Conservation (phyloP, 1,139 yeast genomes). For the Kodamaea derodonti region DNA sequence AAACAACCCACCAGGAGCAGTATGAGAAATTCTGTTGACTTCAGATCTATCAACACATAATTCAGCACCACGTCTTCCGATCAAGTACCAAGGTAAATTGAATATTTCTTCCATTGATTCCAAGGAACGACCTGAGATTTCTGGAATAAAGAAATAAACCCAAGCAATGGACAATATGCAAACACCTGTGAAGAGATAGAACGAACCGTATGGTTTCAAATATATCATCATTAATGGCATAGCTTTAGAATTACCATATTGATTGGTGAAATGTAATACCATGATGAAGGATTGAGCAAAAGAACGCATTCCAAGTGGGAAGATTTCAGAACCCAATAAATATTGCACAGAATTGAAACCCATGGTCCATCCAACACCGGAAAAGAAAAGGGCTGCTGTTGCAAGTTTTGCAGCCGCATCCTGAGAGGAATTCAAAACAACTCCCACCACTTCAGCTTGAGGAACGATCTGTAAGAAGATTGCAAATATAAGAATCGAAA, state of each 20-base stretch:
- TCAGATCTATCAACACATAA: constrained; percentile 23
- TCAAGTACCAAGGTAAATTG: constrained; percentile 24
- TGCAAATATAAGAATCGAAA: constrained; percentile 18
- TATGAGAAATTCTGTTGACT: constrained; percentile 15
- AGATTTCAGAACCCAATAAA: constrained; percentile 21
- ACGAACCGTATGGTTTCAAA: constrained; percentile 17
- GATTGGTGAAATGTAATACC: constrained; percentile 24
- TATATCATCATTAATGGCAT: constrained; percentile 20
- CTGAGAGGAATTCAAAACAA: constrained; percentile 13
- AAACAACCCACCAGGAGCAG: constrained; percentile 5
- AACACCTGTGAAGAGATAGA: constrained; percentile 18
- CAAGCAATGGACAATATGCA: constrained; percentile 16
- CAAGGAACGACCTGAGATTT: constrained; percentile 23
- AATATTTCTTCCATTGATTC: constrained; percentile 23
- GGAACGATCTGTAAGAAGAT: constrained; percentile 20
- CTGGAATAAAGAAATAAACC: constrained; percentile 23
- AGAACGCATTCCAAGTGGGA: constrained; percentile 21
- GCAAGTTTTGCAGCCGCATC: constrained; percentile 16
- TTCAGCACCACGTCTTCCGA: constrained; percentile 20
- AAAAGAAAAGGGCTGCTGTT: constrained; percentile 19
- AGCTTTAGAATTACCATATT: constrained; percentile 23
- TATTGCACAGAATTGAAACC: constrained; percentile 23
- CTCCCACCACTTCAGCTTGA: constrained; percentile 13
- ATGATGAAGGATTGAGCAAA: constrained; percentile 20
- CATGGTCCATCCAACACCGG: constrained; percentile 25